Base-by-base conservation (phyloP, 257 asterid species). In the Cruciata laevipes region DNA sequence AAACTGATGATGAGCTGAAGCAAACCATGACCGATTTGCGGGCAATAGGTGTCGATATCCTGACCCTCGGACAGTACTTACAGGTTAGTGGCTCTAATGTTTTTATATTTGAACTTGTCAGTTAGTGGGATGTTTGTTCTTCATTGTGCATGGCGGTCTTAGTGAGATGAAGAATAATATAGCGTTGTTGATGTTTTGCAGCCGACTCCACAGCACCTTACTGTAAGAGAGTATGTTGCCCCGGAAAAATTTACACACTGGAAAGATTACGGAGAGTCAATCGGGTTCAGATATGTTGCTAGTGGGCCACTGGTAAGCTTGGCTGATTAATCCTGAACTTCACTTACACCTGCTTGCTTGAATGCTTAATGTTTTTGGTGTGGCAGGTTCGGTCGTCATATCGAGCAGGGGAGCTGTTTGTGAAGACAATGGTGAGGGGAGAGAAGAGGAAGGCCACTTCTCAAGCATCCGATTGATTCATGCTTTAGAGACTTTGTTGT, bases 191-290 rank as follows among this genome's bases (percentile, higher is more conserved):
- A 30, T 16, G 71, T 69, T 60, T 14, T 81, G 91, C 95, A 93
- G 96, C 99, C 99, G 25, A 93, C 97, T 61, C 99, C 99, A 61
- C 77, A 90, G 75, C 99, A 90, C 83, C 96, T 93, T 65, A 88
- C 96, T 0, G 96, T 93, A 5, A 93, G 88, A 82, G 97, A 93
- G 80, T 93, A 80, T 42, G 89, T 90, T 25, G 83, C 84, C 64
- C 99, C 99, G 5, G 97, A 93, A 73, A 93, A 93, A 27, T 93
- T 90, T 82, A 83, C 87, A 40, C 82, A 78, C 72, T 93, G 99
- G 99, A 93, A 93, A 82, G 90, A 84, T 1, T 93, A 93, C n/a
- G 99, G 99, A 35, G 99, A 93, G 83, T 86, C 95, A 11, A 88
- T 84, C 72, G 99, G 99, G 69, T 93, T 93, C 80, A 91, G 96